Evolutionary conservation across 768 basidiomycete species (phyloP).

Genomic region (Hericium erinaceus): DNA sequence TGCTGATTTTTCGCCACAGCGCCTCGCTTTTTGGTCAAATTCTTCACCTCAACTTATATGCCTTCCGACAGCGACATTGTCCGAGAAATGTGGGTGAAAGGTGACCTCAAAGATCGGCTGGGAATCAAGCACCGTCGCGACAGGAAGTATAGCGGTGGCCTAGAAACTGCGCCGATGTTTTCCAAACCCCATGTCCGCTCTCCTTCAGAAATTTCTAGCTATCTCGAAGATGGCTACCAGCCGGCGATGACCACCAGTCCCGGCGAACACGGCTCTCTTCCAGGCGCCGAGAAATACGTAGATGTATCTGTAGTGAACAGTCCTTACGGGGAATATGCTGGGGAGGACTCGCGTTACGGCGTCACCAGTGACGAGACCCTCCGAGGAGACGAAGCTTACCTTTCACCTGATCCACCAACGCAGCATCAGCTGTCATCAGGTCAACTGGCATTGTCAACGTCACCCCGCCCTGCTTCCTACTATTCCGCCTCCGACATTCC

Average conservation of each 20-base stretch:
- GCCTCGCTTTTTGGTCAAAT: conserved; percentile 77
- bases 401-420: too few species aligned
- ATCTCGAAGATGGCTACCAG: conserved; percentile 35
- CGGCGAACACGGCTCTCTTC: conserved; percentile 9
- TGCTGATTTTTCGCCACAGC: conserved; percentile 32
- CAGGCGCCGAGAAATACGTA: not conserved
- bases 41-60: conserved; percentile 54
- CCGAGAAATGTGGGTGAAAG: conserved; percentile 84
- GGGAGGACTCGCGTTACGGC: not conserved
- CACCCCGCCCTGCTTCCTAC: conserved; percentile 42
- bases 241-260: conserved; percentile 30
- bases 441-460: conserved; percentile 9
- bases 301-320: not conserved
- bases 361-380: not conserved
- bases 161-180: conserved; percentile 70
- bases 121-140: conserved; percentile 58
- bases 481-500: conserved; percentile 46
- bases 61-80: conserved; percentile 87
- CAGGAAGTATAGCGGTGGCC: conserved; percentile 34
- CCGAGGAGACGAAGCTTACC: not conserved
- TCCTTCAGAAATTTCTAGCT: conserved; percentile 45
- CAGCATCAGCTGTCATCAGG: conserved; percentile 6
- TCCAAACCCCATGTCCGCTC: conserved; percentile 54
- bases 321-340: not conserved
- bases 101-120: conserved; percentile 73